Conservation (phyloP, 805 yeast species). For the Ogataea ramenticola region DNA sequence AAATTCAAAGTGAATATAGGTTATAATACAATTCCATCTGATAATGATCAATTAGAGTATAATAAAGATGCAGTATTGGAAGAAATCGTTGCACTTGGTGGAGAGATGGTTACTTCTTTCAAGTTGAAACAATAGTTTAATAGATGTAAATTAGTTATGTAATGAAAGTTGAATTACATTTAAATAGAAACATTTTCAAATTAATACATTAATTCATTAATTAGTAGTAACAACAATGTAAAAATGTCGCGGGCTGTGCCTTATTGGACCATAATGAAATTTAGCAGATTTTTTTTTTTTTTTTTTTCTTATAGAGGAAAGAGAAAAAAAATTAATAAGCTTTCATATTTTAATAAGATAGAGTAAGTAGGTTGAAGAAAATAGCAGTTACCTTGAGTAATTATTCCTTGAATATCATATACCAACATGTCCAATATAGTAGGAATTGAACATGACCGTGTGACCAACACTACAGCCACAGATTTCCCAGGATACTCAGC, state of each 20-base stretch:
- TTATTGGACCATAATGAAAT: background rate
- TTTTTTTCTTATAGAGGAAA: background rate
- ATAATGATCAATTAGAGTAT: constrained; percentile 42
- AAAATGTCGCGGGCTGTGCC: background rate
- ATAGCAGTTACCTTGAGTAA: too few relatives aligned
- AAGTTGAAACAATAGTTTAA: constrained; percentile 16
- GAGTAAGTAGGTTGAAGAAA: too few relatives aligned
- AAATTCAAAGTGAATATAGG: constrained; percentile 79
- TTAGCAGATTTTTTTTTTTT: background rate
- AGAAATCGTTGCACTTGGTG: constrained; percentile 66
- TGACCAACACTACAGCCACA: constrained; percentile 79
- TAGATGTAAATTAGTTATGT: background rate
- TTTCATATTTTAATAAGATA: too few relatives aligned
- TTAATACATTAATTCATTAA: too few relatives aligned
- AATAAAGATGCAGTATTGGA: constrained; percentile 67
- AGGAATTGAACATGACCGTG: constrained; percentile 85
- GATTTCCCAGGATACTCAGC: constrained; percentile 84
- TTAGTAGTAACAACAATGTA: too few relatives aligned
- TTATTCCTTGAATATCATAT: too few relatives aligned
- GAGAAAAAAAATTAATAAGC: too few relatives aligned
- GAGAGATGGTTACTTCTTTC: constrained; percentile 43
- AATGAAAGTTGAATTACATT: too few relatives aligned
- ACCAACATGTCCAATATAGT: constrained; percentile 49
- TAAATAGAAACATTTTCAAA: background rate
- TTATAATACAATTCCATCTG: constrained; percentile 59